These are phyloP conservation scores for Dactylorhiza incarnata DNA, from an alignment of 106 monocot genomes.

Conservation along the genomic window DNA sequence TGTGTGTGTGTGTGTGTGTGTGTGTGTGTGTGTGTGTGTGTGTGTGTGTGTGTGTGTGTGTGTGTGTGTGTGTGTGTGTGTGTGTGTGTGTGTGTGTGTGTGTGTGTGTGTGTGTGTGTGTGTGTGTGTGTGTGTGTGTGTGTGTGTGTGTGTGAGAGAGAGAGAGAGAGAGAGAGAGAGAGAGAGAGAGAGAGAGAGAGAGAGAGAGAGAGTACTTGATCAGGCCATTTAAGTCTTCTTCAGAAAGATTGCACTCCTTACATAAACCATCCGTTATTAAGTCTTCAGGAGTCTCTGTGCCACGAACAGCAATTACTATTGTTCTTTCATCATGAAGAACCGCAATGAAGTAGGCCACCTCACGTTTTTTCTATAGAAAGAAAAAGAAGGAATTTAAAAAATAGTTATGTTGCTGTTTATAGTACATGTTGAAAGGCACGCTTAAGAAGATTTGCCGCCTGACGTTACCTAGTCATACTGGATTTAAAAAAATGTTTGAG, in stretches of 20 bases:
- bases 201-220: conserved; percentile 44
- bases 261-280: conserved; percentile 96
- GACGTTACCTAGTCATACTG: neutral
- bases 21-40: neutral
- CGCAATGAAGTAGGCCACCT: conserved; percentile 91
- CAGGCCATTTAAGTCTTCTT: conserved; percentile 80
- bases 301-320: conserved; percentile 82
- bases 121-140: neutral
- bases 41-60: neutral
- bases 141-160: neutral
- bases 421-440: neutral
- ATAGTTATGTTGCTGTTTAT: neutral
- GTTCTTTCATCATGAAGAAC: conserved; percentile 67
- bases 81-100: neutral
- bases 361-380: conserved; percentile 57
- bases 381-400: neutral
- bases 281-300: conserved; percentile 98
- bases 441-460: neutral
- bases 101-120: neutral
- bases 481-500: neutral
- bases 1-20: neutral
- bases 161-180: conserved; percentile 8
- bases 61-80: neutral
- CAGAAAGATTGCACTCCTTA: conserved; percentile 57
- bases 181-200: conserved; percentile 4